These are phyloP conservation scores for Calendula officinalis DNA, from an alignment of 129 eudicot genomes.

Conservation along the genomic window DNA sequence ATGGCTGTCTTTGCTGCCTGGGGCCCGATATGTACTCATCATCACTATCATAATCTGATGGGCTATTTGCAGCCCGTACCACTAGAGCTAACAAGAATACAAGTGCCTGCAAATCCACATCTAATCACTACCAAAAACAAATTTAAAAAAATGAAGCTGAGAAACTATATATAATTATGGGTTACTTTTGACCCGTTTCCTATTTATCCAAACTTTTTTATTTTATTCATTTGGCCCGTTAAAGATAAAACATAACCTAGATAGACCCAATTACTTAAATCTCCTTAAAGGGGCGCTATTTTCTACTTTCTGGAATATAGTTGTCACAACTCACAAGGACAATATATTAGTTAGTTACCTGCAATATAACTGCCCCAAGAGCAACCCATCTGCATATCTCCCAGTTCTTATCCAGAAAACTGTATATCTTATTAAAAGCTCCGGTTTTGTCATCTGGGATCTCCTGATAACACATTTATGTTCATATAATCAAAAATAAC, in stretches of 20 bases:
- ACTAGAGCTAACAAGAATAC: conserved; percentile 78
- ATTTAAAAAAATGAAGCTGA: neutral
- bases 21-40: conserved; percentile 84
- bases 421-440: conserved; percentile 59
- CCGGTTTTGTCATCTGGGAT: conserved; percentile 91
- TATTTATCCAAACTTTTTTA: neutral
- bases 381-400: conserved; percentile 81
- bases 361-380: conserved; percentile 70
- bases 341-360: conserved; percentile 42
- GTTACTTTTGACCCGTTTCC: conserved; percentile 4
- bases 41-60: conserved; percentile 82
- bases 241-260: neutral
- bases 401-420: conserved; percentile 76
- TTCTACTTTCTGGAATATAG: neutral
- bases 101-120: conserved; percentile 53
- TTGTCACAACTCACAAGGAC: neutral
- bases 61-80: conserved; percentile 79
- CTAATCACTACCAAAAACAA: neutral
- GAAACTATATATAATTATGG: neutral
- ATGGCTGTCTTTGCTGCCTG: conserved; percentile 81
- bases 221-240: neutral
- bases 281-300: neutral
- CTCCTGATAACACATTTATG: conserved; percentile 46
- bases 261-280: neutral
- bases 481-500: conserved; percentile 8